Conservation (phyloP, 148 eudicot species). For the Nepenthes mirabilis region DNA sequence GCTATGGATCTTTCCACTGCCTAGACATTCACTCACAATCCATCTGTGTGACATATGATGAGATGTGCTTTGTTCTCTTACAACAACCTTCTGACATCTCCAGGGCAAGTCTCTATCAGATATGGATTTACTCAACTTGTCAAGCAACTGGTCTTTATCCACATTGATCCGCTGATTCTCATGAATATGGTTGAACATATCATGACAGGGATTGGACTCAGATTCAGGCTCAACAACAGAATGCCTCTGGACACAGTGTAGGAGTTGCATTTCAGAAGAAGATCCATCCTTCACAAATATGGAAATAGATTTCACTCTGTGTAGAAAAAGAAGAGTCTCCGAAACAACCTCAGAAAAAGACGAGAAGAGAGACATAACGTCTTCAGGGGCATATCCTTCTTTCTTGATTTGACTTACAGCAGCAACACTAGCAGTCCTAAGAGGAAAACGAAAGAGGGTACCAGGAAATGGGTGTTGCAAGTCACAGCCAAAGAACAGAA, state of each 20-base stretch:
- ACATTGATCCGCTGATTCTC: constrained; percentile 39
- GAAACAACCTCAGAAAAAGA: constrained; percentile 87
- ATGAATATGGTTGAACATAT: constrained; percentile 43
- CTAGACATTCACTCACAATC: constrained; percentile 87
- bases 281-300: constrained; percentile 75
- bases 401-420: constrained; percentile 89
- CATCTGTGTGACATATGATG: constrained; percentile 48
- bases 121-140: constrained; percentile 47
- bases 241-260: constrained; percentile 61
- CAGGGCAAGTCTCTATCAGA: constrained; percentile 51
- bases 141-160: constrained; percentile 53
- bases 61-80: constrained; percentile 48
- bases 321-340: constrained; percentile 81
- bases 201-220: constrained; percentile 37
- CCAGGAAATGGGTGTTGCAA: constrained; percentile 82
- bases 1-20: constrained; percentile 28
- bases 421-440: constrained; percentile 60
- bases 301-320: constrained; percentile 79
- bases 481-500: constrained; percentile 90
- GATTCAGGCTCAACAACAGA: constrained; percentile 46
- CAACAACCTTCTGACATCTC: constrained; percentile 70
- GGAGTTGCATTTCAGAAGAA: constrained; percentile 63
- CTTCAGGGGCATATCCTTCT: constrained; percentile 79
- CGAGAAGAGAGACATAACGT: constrained; percentile 79
- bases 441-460: constrained; percentile 95